Evolutionary conservation across 306 rosid genomes (phyloP).

Genomic region (Quercus parvula): DNA sequence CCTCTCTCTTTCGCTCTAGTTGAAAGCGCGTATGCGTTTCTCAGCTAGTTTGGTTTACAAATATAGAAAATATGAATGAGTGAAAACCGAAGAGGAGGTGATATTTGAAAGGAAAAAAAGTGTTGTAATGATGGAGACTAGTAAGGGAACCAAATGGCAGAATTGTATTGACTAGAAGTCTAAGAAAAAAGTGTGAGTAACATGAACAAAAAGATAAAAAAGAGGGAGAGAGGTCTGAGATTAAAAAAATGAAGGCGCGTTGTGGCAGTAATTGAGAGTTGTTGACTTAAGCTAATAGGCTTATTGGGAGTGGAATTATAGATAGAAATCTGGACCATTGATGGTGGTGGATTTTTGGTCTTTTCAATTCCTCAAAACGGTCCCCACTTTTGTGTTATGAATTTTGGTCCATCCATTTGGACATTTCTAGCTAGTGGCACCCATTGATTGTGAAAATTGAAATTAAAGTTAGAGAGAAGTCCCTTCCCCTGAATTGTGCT

Average conservation of each 20-base stretch:
- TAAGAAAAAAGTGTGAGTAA: neutral
- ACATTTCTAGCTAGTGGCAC: conserved; percentile 15
- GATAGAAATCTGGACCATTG: conserved; percentile 23
- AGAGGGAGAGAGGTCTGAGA: neutral
- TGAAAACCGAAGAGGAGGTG: neutral
- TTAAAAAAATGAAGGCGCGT: neutral
- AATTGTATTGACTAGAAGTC: neutral
- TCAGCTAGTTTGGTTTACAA: neutral
- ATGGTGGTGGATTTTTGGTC: conserved; percentile 31
- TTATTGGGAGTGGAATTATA: conserved; percentile 25
- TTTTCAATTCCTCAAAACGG: neutral
- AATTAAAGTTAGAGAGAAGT: neutral
- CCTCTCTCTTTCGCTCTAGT: neutral
- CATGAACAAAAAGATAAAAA: too few relatives aligned
- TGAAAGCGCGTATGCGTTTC: neutral
- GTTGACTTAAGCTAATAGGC: neutral
- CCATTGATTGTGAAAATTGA: conserved; percentile 12
- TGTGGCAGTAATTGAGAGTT: neutral
- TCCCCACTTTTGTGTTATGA: conserved; percentile 18
- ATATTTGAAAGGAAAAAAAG: conserved; percentile 21
- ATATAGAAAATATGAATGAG: neutral
- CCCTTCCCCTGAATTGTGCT: neutral
- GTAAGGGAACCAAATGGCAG: conserved; percentile 34
- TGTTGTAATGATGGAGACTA: conserved; percentile 21
- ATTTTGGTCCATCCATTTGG: conserved; percentile 43